Percentiles rank a stretch among this genome's conserved stretches.
Evolutionary conservation across 2,329 filamentous ascomycete species (phyloP).

Genomic region (Botrytis deweyae): DNA sequence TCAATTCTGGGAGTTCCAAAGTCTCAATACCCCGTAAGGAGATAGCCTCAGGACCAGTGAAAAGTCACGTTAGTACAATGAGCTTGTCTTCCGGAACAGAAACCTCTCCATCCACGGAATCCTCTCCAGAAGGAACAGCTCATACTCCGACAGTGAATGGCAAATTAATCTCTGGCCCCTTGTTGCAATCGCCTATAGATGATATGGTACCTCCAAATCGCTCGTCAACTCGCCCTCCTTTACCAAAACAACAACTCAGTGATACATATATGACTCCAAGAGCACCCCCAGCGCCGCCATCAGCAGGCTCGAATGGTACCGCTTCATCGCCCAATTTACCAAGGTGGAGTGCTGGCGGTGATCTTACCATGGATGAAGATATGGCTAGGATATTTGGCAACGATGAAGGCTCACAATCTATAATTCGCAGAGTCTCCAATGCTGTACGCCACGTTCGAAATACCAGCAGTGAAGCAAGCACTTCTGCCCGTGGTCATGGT

Average conservation of each 20-base stretch:
- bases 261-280: slow-evolving; percentile 41
- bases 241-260: slow-evolving; percentile 44
- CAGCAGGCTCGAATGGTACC: slow-evolving; percentile 42
- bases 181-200: slow-evolving; percentile 31
- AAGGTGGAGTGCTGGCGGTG: slow-evolving; percentile 75
- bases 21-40: slow-evolving; percentile 63
- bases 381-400: slow-evolving; percentile 81
- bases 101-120: slow-evolving; percentile 37
- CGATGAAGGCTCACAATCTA: slow-evolving; percentile 74
- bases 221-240: slow-evolving; percentile 40
- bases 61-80: slow-evolving; percentile 32
- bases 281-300: slow-evolving; percentile 38
- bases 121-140: slow-evolving; percentile 37
- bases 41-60: slow-evolving; percentile 39
- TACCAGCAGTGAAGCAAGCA: slow-evolving; percentile 70
- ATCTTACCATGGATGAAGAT: slow-evolving; percentile 94
- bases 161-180: slow-evolving; percentile 37
- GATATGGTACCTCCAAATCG: slow-evolving; percentile 35
- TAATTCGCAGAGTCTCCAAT: slow-evolving; percentile 86
- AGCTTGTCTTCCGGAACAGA: slow-evolving; percentile 36
- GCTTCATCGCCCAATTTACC: slow-evolving; percentile 64
- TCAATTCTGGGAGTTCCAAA: slow-evolving; percentile 53
- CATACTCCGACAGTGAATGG: slow-evolving; percentile 38
- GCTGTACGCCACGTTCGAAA: slow-evolving; percentile 83
- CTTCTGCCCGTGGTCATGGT: slow-evolving; percentile 50